Percentiles rank a stretch among this genome's conserved stretches.
Evolutionary conservation across 176 grass and related monocot species (phyloP).

Genomic region (Juncus effusus): DNA sequence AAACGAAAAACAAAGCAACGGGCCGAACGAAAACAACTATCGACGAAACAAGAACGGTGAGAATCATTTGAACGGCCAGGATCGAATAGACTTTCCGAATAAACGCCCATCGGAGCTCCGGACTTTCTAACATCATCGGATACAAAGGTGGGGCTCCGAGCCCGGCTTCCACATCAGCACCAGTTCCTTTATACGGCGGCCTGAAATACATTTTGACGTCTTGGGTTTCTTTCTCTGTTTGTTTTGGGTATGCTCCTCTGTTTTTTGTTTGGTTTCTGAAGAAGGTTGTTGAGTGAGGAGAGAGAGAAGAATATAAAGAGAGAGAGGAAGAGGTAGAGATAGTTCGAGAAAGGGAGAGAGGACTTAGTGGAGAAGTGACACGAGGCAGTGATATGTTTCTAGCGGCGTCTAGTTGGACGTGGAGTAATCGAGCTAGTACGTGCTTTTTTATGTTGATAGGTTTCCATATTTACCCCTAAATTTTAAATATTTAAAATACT

Average conservation of each 20-base stretch:
- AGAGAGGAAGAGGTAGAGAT: not conserved
- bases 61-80: slow-evolving; percentile 82
- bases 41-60: slow-evolving; percentile 66
- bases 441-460: no score
- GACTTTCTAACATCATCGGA: slow-evolving; percentile 88
- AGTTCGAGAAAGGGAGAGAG: not conserved
- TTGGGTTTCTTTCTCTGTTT: not conserved
- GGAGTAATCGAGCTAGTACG: not conserved
- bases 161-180: slow-evolving; percentile 54
- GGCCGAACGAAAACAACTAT: slow-evolving; percentile 63
- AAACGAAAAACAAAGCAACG: slow-evolving; percentile 74
- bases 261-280: slow-evolving; percentile 5
- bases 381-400: slow-evolving; percentile 7
- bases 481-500: no score
- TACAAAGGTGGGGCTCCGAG: slow-evolving; percentile 38
- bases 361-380: not conserved
- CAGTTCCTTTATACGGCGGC: slow-evolving; percentile 43
- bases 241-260: not conserved
- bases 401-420: slow-evolving; percentile 2
- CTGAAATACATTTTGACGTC: slow-evolving; percentile 50
- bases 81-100: slow-evolving; percentile 80
- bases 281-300: not conserved
- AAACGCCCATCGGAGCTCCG: slow-evolving; percentile 79
- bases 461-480: no score
- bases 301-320: slow-evolving; percentile 23